A percentile compares a stretch with the other conserved stretches of the same genome.
These are phyloP conservation scores for Datura wrightii DNA, from an alignment of 257 asterid genomes.

Conservation along the genomic window DNA sequence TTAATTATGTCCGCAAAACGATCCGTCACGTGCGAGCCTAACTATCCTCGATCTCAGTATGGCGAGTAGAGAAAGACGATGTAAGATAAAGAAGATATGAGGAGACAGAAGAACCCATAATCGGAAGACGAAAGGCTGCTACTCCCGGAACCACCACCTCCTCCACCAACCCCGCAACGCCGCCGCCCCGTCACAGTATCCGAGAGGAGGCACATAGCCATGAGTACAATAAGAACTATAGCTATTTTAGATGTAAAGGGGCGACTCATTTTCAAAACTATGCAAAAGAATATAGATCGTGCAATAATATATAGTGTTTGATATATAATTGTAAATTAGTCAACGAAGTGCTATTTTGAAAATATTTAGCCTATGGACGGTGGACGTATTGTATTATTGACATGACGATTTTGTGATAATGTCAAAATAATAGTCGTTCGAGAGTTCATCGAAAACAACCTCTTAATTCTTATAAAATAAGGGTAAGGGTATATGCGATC, in stretches of 20 bases:
- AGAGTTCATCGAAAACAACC: too few species aligned
- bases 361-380: not conserved
- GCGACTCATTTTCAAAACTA: not conserved
- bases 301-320: not conserved
- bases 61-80: not conserved
- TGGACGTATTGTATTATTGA: not conserved
- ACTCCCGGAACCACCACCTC: not conserved
- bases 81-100: not conserved
- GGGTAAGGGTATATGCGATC: too few species aligned
- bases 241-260: not conserved
- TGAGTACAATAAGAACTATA: not conserved
- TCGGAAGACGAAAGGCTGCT: not conserved
- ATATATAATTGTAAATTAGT: not conserved
- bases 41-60: not conserved
- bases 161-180: not conserved
- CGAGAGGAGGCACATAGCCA: slow-evolving; percentile 2
- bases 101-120: not conserved
- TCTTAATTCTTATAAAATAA: too few species aligned
- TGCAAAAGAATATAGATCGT: not conserved
- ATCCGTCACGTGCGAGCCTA: not conserved
- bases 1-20: not conserved
- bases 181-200: not conserved
- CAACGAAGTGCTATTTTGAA: not conserved
- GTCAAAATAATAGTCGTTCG: not conserved
- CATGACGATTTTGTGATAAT: not conserved